Percentiles rank a stretch among this genome's conserved stretches.
phyloP scores from a whole-genome alignment of 306 rosid genomes.

The Trichosanthes cucumerina region DNA sequence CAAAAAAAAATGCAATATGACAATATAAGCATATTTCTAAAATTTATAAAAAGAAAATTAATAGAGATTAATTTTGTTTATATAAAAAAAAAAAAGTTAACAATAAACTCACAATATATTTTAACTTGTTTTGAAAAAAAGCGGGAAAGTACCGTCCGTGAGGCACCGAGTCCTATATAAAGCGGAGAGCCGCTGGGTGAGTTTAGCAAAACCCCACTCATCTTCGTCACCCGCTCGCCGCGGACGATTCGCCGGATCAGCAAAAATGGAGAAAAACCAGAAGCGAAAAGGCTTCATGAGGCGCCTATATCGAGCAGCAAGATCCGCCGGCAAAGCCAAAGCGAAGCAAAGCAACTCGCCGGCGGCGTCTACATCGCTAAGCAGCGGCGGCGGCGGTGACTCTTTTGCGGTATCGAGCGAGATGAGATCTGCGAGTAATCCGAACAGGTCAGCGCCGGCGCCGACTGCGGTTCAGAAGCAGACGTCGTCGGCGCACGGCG shows the following conservation, averaged over 20 bases:
- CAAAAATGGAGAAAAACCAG: constrained; percentile 13
- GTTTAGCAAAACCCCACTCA: background rate
- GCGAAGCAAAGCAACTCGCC: background rate
- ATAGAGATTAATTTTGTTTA: too few species aligned
- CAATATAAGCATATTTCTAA: too few species aligned
- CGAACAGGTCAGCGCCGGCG: background rate
- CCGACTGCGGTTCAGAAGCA: background rate
- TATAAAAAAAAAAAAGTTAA: too few species aligned
- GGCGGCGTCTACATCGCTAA: too few species aligned
- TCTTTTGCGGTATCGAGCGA: background rate
- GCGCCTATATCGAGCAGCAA: constrained; percentile 1
- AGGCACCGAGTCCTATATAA: background rate
- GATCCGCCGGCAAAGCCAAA: constrained; percentile 9
- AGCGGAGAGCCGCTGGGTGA: background rate
- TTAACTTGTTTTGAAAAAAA: too few species aligned
- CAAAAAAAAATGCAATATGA: too few species aligned
- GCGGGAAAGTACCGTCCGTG: background rate
- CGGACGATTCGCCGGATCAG: background rate
- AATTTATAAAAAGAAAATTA: too few species aligned
- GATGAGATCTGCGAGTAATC: background rate
- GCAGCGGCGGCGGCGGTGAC: too few species aligned
- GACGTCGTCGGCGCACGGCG: background rate
- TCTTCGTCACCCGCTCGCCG: background rate
- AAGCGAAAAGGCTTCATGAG: constrained; percentile 21
- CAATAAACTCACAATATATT: too few species aligned